phyloP scores from a whole-genome alignment of 2,329 filamentous ascomycete species.

The Aspergillus sp. region DNA sequence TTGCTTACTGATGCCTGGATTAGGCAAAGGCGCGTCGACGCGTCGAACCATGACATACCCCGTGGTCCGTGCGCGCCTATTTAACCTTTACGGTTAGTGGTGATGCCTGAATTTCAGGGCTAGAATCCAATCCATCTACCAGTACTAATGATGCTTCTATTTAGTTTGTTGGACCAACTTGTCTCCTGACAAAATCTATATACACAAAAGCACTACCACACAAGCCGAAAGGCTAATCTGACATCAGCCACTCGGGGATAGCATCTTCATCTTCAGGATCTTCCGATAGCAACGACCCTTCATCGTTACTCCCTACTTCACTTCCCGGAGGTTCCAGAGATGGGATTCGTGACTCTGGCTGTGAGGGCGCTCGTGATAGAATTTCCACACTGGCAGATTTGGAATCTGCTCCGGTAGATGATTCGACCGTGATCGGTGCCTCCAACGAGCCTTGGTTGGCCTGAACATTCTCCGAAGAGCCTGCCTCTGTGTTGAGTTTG shows the following conservation, averaged over 20 bases:
- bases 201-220: neutral
- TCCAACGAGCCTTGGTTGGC: slow-evolving; percentile 19
- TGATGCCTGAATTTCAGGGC: neutral
- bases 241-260: slow-evolving; percentile 62
- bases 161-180: neutral
- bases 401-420: slow-evolving; percentile 22
- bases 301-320: slow-evolving; percentile 40
- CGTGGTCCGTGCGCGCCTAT: neutral
- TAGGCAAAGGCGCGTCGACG: slow-evolving; percentile 3
- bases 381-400: slow-evolving; percentile 27
- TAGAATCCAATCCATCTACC: neutral
- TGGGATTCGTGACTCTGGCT: slow-evolving; percentile 9
- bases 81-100: neutral
- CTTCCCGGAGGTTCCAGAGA: slow-evolving; percentile 16
- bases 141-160: neutral
- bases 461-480: neutral
- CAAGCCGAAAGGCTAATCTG: slow-evolving; percentile 21
- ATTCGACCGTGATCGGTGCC: slow-evolving; percentile 25
- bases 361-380: slow-evolving; percentile 20
- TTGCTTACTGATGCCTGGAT: neutral
- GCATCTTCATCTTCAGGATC: slow-evolving; percentile 66
- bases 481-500: neutral
- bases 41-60: neutral
- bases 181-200: neutral
- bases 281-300: slow-evolving; percentile 56